These are phyloP conservation scores for Viola odorata DNA, from an alignment of 345 rosid genomes.

Conservation along the genomic window DNA sequence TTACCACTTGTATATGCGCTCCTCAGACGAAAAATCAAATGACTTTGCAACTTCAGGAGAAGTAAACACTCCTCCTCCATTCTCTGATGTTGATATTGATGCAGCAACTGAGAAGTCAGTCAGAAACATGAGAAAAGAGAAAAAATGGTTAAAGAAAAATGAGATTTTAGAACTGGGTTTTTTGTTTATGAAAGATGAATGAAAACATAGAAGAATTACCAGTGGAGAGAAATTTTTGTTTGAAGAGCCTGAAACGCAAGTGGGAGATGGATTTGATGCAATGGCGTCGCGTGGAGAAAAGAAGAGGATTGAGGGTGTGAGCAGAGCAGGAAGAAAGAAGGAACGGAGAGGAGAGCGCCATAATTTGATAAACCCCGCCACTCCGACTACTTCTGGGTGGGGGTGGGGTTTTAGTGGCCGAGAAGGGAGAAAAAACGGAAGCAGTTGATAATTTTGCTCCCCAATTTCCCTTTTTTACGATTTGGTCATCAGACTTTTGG, in stretches of 20 bases:
- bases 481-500: too few relatives aligned
- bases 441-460: too few relatives aligned
- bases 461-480: too few relatives aligned
- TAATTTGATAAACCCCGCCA: too few relatives aligned
- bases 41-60: conserved; percentile 78
- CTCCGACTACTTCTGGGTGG: too few relatives aligned
- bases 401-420: too few relatives aligned
- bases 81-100: conserved; percentile 1
- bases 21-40: conserved; percentile 84
- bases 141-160: neutral
- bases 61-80: conserved; percentile 46
- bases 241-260: conserved; percentile 23
- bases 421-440: too few relatives aligned
- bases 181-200: neutral
- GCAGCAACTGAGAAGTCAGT: conserved; percentile 44
- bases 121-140: neutral
- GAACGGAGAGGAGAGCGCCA: conserved; percentile 34
- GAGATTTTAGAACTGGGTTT: neutral
- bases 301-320: conserved; percentile 63
- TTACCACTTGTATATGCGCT: conserved; percentile 88
- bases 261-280: conserved; percentile 9
- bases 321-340: conserved; percentile 44
- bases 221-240: neutral
- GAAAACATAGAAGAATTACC: conserved; percentile 18
- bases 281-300: conserved; percentile 51